A percentile compares a stretch with the other conserved stretches of the same genome.
Evolutionary conservation across 768 basidiomycete genomes (phyloP).

Genomic region (Lactarius quietus): DNA sequence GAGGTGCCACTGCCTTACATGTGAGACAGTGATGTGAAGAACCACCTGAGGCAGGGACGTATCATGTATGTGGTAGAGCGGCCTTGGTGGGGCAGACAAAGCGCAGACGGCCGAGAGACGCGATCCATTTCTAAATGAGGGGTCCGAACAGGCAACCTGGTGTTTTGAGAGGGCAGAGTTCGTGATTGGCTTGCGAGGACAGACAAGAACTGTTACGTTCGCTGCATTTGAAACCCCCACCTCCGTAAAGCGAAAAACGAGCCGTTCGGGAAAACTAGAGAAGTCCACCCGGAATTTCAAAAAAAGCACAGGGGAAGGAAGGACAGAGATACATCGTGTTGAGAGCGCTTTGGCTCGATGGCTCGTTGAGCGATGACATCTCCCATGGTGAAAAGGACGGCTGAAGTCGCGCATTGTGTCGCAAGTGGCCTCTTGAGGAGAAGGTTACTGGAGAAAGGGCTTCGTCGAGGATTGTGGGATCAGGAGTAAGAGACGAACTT

Average conservation of each 20-base stretch:
- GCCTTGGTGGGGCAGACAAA: conserved; percentile 55
- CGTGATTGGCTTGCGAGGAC: no score
- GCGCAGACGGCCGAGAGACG: conserved; percentile 65
- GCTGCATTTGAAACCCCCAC: conserved; percentile 34
- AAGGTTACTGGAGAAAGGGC: no score
- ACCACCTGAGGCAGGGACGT: conserved; percentile 38
- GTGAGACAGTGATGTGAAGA: conserved; percentile 74
- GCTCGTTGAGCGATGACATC: no score
- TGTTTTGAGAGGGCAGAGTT: conserved; percentile 8
- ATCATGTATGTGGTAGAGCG: conserved; percentile 58
- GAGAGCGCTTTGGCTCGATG: conserved; percentile 63
- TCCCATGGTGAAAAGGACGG: no score
- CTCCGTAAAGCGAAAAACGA: conserved; percentile 70
- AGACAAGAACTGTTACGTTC: background rate
- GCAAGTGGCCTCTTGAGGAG: no score
- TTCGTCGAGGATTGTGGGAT: no score
- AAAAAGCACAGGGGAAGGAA: background rate
- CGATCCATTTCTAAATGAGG: conserved; percentile 78
- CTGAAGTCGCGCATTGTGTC: no score
- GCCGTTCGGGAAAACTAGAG: conserved; percentile 55
- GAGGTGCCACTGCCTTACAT: conserved; percentile 71
- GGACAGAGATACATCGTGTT: conserved; percentile 63
- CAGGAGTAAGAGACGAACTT: no score
- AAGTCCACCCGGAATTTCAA: background rate
- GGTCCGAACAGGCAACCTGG: conserved; percentile 75